Conservation (phyloP, 306 rosid species). For the Cicer cuneatum region DNA sequence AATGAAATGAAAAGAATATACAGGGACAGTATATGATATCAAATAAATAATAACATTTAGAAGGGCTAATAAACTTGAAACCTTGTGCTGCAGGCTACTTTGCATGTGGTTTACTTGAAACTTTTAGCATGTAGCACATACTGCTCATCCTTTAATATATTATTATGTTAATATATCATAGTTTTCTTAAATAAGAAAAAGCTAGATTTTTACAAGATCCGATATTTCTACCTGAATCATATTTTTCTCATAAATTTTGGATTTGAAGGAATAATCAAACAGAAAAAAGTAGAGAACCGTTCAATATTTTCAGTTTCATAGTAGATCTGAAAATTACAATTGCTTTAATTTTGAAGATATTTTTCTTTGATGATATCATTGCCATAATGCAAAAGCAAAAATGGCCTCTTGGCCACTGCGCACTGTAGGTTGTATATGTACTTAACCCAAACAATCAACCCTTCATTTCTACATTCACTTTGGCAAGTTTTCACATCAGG, state of each 20-base stretch:
- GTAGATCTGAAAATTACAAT: slow-evolving; percentile 10
- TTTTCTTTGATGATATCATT: background rate
- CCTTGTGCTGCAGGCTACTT: slow-evolving; percentile 16
- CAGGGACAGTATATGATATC: background rate
- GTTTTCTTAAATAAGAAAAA: background rate
- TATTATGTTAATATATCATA: background rate
- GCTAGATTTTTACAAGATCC: background rate
- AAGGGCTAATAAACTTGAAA: slow-evolving; percentile 9
- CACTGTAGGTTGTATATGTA: background rate
- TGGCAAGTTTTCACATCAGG: slow-evolving; percentile 23
- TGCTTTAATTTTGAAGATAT: background rate
- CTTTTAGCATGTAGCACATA: slow-evolving; percentile 10
- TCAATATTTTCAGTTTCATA: background rate
- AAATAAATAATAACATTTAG: background rate
- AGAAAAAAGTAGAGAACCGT: slow-evolving; percentile 7
- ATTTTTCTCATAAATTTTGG: background rate
- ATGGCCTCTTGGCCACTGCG: slow-evolving; percentile 10
- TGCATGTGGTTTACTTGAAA: slow-evolving; percentile 3
- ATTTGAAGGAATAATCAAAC: slow-evolving; percentile 2
- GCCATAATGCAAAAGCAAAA: background rate
- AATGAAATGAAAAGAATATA: background rate
- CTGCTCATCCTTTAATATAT: slow-evolving; percentile 18
- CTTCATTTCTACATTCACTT: slow-evolving; percentile 20
- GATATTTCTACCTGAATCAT: background rate
- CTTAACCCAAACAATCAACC: background rate